Evolutionary conservation across 1,284 basidiomycete genomes (phyloP).

Genomic region (Trametes sp.): DNA sequence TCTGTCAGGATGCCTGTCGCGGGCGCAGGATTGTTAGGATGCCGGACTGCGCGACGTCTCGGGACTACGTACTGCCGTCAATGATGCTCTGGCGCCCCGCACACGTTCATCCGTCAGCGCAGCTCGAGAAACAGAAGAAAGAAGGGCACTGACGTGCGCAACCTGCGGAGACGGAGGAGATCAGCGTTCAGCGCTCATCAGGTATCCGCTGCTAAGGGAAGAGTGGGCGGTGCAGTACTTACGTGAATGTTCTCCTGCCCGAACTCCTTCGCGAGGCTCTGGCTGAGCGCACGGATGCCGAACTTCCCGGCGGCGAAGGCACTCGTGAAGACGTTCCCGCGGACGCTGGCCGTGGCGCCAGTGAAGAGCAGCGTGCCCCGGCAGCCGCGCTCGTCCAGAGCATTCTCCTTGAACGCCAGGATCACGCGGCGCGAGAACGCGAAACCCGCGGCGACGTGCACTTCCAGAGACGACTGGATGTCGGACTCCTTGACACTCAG

Average conservation of each 20-base stretch:
- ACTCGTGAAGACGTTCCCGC: constrained; percentile 71
- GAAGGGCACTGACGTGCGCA: constrained; percentile 26
- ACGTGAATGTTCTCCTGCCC: constrained; percentile 82
- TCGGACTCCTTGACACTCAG: constrained; percentile 68
- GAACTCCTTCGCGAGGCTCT: constrained; percentile 83
- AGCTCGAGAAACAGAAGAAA: background rate
- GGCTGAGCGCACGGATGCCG: constrained; percentile 69
- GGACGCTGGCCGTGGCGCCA: constrained; percentile 72
- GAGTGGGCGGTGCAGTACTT: too few species aligned
- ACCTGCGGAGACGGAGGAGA: background rate
- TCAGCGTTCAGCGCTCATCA: background rate
- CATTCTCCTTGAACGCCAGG: constrained; percentile 66
- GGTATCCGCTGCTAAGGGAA: too few species aligned
- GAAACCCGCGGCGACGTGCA: constrained; percentile 68
- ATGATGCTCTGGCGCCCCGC: constrained; percentile 41
- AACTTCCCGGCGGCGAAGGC: constrained; percentile 75
- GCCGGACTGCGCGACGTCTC: background rate
- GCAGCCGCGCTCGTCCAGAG: constrained; percentile 51
- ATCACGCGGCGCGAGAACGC: constrained; percentile 73
- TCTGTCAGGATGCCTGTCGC: constrained; percentile 57
- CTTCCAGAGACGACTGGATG: constrained; percentile 53
- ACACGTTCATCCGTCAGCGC: background rate
- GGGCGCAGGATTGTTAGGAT: background rate
- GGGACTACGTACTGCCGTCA: constrained; percentile 43
- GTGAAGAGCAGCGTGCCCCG: constrained; percentile 79